Evolutionary conservation across 192 early-diverging fungal genomes (phyloP).

Genomic region (Coemansia asiatica): DNA sequence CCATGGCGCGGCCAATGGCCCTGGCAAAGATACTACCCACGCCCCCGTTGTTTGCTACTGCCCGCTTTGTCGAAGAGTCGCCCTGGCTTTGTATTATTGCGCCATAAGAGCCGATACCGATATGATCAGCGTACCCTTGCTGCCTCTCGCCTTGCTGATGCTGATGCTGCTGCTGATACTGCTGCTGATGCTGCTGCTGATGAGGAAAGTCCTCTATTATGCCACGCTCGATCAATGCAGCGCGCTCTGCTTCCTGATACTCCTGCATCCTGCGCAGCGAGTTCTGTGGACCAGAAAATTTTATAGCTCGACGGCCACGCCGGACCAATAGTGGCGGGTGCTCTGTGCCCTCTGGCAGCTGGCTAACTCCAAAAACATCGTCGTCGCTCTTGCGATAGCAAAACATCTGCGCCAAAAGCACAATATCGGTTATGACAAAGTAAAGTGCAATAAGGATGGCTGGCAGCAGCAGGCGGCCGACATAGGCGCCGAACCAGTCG

Average conservation of each 20-base stretch:
- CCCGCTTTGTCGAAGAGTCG: background rate
- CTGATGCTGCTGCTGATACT: background rate
- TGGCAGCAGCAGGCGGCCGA: constrained; percentile 41
- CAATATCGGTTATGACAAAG: constrained; percentile 71
- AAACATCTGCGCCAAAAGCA: constrained; percentile 65
- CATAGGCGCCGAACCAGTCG: constrained; percentile 52
- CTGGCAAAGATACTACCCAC: background rate
- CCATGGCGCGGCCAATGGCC: background rate
- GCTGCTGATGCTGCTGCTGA: background rate
- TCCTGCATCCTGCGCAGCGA: constrained; percentile 26
- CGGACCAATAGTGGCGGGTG: constrained; percentile 44
- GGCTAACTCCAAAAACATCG: constrained; percentile 34
- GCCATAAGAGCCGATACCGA: background rate
- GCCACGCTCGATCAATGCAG: constrained; percentile 38
- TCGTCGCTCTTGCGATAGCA: constrained; percentile 60
- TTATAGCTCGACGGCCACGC: constrained; percentile 40
- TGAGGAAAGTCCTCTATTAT: background rate
- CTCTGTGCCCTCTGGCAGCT: constrained; percentile 46
- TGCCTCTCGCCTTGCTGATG: background rate
- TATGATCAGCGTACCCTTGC: background rate
- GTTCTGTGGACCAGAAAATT: constrained; percentile 28
- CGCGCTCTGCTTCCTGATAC: constrained; percentile 45
- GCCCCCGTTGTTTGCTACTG: background rate
- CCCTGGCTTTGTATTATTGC: background rate
- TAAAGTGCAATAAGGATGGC: constrained; percentile 71